Base-by-base conservation (phyloP, 306 rosid genomes). In the Sphenostylis stenocarpa region DNA sequence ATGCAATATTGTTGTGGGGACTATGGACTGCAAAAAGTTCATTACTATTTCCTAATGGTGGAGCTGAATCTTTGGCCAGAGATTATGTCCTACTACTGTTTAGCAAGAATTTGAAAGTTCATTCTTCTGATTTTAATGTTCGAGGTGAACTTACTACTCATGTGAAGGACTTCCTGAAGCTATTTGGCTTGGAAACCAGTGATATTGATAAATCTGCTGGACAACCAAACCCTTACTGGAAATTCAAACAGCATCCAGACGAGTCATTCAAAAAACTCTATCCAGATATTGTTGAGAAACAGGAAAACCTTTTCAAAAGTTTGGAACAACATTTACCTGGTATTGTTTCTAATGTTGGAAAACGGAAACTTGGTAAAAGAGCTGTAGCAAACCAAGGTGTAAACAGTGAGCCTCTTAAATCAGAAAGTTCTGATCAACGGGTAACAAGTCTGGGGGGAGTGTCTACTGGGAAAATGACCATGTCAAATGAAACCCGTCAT, bases 401-500 rank as follows among this genome's bases (percentile, higher is more conserved):
- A 21, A 68, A 73, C 51, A 77, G 41, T 49, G 78, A 63, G 63
- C 85, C 51, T 47, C 79, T 75, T 65, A 85, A 75, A 72, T 28
- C 87, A 64, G 83, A 34, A 65, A 84, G 63, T 81, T 57, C 86
- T 67, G 85, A 80, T 56, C 84, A 76, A 79, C 84, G 38, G 72
- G 57, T 64, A 20, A 69, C 78, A 15, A 80, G 82, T 76, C 47
- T 80, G 38, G 72, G 83, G 67, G 86, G 77, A 64, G 77, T 62
- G 20, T 75, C 82, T 64, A 61, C 70, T 33, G 84, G 80, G 72
- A 85, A 56, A 58, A 90, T 70, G 86, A 81, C 89, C 83, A 88
- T 92, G 88, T 87, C 99, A 74, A 90, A 83, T 84, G 97, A 90
- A 76, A 87, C 93, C 63, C 88, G 85, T 78, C 91, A 84, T 76